These are phyloP conservation scores for Myriosclerotinia duriaeana DNA, from an alignment of 2,329 filamentous ascomycete genomes.

Conservation along the genomic window DNA sequence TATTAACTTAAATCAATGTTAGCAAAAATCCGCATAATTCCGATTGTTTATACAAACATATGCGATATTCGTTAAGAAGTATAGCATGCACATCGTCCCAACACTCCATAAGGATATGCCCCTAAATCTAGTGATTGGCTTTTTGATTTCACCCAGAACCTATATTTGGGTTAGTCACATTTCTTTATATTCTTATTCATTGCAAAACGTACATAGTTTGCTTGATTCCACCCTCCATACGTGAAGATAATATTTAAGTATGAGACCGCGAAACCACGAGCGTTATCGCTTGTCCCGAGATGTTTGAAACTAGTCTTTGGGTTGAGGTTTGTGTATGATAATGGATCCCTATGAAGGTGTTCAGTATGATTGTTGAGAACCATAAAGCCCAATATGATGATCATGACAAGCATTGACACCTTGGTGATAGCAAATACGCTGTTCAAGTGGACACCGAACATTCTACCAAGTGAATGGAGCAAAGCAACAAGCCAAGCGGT, in stretches of 20 bases:
- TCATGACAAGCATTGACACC: slow-evolving; percentile 49
- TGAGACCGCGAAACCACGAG: slow-evolving; percentile 43
- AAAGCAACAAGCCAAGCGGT: slow-evolving; percentile 48
- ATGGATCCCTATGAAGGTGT: slow-evolving; percentile 1
- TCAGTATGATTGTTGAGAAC: slow-evolving; percentile 21
- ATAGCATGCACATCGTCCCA: slow-evolving; percentile 40
- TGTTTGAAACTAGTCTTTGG: slow-evolving; percentile 23
- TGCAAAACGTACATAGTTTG: slow-evolving; percentile 43
- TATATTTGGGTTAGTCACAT: slow-evolving; percentile 44
- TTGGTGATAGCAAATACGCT: slow-evolving; percentile 53
- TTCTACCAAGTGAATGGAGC: slow-evolving; percentile 49
- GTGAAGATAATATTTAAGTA: slow-evolving; percentile 48
- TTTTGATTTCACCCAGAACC: slow-evolving; percentile 28
- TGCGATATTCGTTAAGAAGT: slow-evolving; percentile 44
- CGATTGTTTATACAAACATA: slow-evolving; percentile 43
- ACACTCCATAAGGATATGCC: slow-evolving; percentile 30
- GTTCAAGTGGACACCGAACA: slow-evolving; percentile 52
- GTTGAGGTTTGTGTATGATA: slow-evolving; percentile 25
- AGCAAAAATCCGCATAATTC: not conserved
- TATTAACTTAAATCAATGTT: slow-evolving; percentile 32
- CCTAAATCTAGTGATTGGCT: slow-evolving; percentile 35
- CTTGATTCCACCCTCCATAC: slow-evolving; percentile 47
- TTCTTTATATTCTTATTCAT: not conserved
- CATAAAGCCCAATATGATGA: slow-evolving; percentile 43
- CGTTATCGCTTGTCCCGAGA: slow-evolving; percentile 28